Percentiles rank a stretch among this genome's conserved stretches.
Conservation (phyloP, 73 alveolate species). For the Urostyla sp. region DNA sequence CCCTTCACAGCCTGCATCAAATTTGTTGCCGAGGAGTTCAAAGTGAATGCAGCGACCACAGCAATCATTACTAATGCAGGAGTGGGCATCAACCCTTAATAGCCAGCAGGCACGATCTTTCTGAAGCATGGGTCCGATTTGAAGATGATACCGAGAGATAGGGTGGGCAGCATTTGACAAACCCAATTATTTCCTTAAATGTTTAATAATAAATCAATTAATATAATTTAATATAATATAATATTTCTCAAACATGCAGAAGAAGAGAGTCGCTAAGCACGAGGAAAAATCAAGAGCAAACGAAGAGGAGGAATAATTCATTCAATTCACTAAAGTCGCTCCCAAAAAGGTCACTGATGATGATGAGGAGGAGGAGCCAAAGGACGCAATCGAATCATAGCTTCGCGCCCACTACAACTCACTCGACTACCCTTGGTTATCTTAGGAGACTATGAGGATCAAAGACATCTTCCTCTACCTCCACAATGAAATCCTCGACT, state of each 20-base stretch:
- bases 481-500: constrained; percentile 97
- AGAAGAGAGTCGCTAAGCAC: no score
- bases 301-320: no score
- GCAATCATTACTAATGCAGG: constrained; percentile 94
- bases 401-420: constrained; percentile 5
- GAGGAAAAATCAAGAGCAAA: no score
- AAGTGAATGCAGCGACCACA: constrained; percentile 92
- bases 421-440: constrained; percentile 59
- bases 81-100: constrained; percentile 91
- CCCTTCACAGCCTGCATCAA: constrained; percentile 95
- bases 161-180: constrained; percentile 93
- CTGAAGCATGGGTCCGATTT: constrained; percentile 95
- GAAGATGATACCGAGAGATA: constrained; percentile 95
- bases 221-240: not conserved
- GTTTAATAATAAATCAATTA: not conserved
- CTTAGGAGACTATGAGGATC: constrained; percentile 13
- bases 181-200: not conserved
- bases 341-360: not conserved
- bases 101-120: constrained; percentile 90
- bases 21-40: constrained; percentile 95
- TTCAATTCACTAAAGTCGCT: not conserved
- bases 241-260: not conserved
- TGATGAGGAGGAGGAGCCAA: constrained; percentile 7
- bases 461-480: constrained; percentile 84
- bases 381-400: not conserved